These are phyloP conservation scores for Isabelozyma heimii DNA, from an alignment of 805 yeast genomes.

Conservation along the genomic window DNA sequence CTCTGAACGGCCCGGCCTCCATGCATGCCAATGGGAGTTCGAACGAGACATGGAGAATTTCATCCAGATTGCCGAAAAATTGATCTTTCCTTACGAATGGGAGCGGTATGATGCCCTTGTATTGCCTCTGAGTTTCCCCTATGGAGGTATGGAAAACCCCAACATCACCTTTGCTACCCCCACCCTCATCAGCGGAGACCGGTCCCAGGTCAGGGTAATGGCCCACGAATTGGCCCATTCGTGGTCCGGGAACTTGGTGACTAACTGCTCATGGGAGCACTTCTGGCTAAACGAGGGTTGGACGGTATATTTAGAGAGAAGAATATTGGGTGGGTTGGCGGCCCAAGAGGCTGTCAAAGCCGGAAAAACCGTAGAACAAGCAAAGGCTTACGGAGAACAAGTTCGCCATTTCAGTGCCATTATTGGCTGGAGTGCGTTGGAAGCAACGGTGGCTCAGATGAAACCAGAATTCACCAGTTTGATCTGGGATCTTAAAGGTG, in stretches of 20 bases:
- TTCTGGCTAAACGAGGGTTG: slow-evolving; percentile 39
- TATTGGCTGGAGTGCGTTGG: slow-evolving; percentile 29
- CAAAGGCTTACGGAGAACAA: slow-evolving; percentile 25
- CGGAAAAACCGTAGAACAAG: slow-evolving; percentile 13
- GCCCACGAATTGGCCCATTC: slow-evolving; percentile 39
- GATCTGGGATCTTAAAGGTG: slow-evolving; percentile 17
- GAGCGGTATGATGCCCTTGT: slow-evolving; percentile 29
- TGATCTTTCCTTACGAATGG: slow-evolving; percentile 35
- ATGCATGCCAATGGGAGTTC: slow-evolving; percentile 33
- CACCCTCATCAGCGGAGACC: slow-evolving; percentile 29
- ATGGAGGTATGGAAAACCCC: slow-evolving; percentile 41
- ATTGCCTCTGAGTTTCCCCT: slow-evolving; percentile 31
- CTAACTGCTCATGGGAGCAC: slow-evolving; percentile 36
- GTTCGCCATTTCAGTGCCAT: slow-evolving; percentile 29
- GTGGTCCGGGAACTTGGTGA: slow-evolving; percentile 37
- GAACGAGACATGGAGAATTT: slow-evolving; percentile 34
- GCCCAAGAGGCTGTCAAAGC: slow-evolving; percentile 16
- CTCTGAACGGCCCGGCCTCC: slow-evolving; percentile 23
- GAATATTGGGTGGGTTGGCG: slow-evolving; percentile 30
- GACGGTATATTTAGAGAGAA: slow-evolving; percentile 34
- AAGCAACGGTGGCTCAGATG: slow-evolving; percentile 19
- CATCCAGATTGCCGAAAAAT: slow-evolving; percentile 30
- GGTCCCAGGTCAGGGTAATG: slow-evolving; percentile 32
- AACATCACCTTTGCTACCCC: slow-evolving; percentile 34
- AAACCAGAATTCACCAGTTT: slow-evolving; percentile 18